Base-by-base conservation (phyloP, 2,329 filamentous ascomycete genomes). In the Penicillium italicum region DNA sequence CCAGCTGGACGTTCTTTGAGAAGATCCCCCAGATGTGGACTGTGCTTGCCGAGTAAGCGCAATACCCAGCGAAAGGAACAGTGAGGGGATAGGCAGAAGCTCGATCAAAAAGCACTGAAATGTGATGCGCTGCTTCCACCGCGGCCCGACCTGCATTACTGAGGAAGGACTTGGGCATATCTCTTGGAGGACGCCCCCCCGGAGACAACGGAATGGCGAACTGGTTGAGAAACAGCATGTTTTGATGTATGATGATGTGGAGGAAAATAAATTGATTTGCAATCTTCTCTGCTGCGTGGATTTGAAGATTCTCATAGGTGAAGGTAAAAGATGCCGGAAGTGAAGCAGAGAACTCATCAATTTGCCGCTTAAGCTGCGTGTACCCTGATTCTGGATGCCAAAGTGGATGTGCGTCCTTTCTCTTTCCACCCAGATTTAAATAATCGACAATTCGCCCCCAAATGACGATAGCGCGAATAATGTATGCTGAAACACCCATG, bases 21-120 rank as follows among this genome's bases (percentile, higher is more conserved):
- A 96, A 95, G 4, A 95, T 91, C 6, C 91, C 91, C 64, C 91
- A 88, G 22, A 97, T 89, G 67, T 97, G 94, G n/a, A 97, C 89
- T 0, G 91, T 96, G 50, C 91, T 94, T 1, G 93, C 92, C 22
- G 92, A 85, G 70, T 97, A 97, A 2, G 93, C 91, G 65, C 90
- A 95, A 72, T 97, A 99, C 1, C 94, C 93, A 1, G 91, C 89
- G 71, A 97, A 97, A 0, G 94, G 94, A 0, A 92, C 93, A 0
- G 91, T 87, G 8, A 97, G 84, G 57, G 88, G 85, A 69, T 93
- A 86, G 12, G 88, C 83, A 66, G 91, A 88, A 3, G 89, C 85
- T 62, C 95, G 90, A 62, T 87, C 86, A 47, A 97, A 83, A 43
- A 97, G 78, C 30, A 87, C 84, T 0, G 93, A 97, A 51, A 97